Percentiles rank a stretch among this genome's conserved stretches.
Evolutionary conservation across 352 stramenopile species (phyloP).

Genomic region (Globisporangium solare): DNA sequence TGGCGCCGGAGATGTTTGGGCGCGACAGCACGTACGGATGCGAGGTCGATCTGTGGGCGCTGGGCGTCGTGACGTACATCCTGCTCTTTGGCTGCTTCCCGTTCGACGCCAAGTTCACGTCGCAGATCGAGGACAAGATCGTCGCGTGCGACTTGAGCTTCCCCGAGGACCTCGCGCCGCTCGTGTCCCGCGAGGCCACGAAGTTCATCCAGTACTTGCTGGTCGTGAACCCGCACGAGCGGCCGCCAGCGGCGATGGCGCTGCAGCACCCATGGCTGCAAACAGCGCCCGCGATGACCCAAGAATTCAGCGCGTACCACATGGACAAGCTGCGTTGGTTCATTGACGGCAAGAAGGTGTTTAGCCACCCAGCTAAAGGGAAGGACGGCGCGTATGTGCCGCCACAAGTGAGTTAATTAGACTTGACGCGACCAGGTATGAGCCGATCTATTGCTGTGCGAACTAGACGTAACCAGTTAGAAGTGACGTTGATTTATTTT

Average conservation of each 20-base stretch:
- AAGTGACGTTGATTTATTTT: too few species aligned
- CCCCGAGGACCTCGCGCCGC: constrained; percentile 39
- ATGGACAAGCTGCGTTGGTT: constrained; percentile 45
- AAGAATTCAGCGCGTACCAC: constrained; percentile 38
- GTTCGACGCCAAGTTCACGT: constrained; percentile 80
- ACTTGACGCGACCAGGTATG: too few species aligned
- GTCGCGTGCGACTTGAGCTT: constrained; percentile 52
- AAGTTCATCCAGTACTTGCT: constrained; percentile 83
- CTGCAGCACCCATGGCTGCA: constrained; percentile 75
- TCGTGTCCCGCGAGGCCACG: constrained; percentile 55
- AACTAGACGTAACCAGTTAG: too few species aligned
- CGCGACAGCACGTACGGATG: constrained; percentile 47
- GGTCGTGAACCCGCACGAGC: constrained; percentile 47
- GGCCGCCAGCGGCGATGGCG: constrained; percentile 53
- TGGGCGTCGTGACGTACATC: constrained; percentile 71
- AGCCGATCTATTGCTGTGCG: too few species aligned
- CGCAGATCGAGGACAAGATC: constrained; percentile 83
- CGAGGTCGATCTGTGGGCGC: constrained; percentile 73
- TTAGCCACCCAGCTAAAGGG: constrained; percentile 7
- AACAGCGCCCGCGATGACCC: constrained; percentile 13
- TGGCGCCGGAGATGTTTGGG: constrained; percentile 82
- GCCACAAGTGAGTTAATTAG: background rate
- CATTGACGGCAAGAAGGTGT: constrained; percentile 37
- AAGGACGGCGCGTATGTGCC: background rate
- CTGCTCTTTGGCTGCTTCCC: constrained; percentile 69